Conservation (phyloP, 371 early-diverging fungal species). For the Rhizopus sp. region DNA sequence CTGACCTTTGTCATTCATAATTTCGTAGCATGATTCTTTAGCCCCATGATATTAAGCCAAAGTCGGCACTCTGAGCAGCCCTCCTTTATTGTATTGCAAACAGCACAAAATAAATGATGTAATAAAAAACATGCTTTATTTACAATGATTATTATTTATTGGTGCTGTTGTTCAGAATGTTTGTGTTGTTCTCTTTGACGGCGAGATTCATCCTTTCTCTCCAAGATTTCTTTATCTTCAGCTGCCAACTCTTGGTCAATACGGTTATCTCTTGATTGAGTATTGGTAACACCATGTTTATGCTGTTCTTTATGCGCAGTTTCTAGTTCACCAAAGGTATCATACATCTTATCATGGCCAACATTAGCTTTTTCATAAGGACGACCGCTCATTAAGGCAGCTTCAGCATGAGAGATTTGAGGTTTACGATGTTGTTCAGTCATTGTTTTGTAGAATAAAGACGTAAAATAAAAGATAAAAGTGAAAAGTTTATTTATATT, state of each 20-base stretch:
- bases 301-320: conserved; percentile 5
- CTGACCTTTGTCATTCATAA: background rate
- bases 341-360: conserved; percentile 22
- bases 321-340: conserved; percentile 15
- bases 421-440: conserved; percentile 4
- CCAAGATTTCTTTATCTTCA: conserved; percentile 20
- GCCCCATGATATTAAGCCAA: no score
- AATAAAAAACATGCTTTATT: background rate
- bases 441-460: background rate
- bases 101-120: conserved; percentile 1
- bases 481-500: background rate
- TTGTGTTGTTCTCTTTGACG: conserved; percentile 15
- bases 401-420: conserved; percentile 24
- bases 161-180: background rate
- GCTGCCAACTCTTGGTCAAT: conserved; percentile 21
- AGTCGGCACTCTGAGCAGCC: background rate
- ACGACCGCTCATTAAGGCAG: conserved; percentile 24
- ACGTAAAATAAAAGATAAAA: background rate
- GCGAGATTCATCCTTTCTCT: conserved; percentile 16
- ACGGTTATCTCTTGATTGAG: conserved; percentile 18
- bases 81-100: background rate
- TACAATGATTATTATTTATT: background rate
- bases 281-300: conserved; percentile 6
- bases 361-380: conserved; percentile 14
- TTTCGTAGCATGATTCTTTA: no score